These are phyloP conservation scores for Chytriomyces sp. DNA, from an alignment of 192 early-diverging fungal species.

Conservation along the genomic window DNA sequence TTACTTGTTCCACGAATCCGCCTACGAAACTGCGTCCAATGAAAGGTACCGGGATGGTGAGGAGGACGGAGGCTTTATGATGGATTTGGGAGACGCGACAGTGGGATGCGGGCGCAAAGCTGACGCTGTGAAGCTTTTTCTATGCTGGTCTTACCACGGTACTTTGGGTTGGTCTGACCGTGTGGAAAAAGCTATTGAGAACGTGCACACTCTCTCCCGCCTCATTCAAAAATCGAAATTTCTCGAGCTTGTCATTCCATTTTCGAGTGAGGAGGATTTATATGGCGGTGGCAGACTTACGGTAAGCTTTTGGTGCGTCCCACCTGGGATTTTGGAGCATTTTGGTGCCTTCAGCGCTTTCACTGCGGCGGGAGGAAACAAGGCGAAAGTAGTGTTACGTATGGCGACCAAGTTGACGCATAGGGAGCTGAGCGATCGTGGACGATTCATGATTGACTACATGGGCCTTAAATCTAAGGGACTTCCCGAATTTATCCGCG, in stretches of 20 bases:
- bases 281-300: not conserved
- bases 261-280: not conserved
- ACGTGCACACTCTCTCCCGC: constrained; percentile 31
- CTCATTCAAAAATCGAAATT: constrained; percentile 9
- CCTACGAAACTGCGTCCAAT: not conserved
- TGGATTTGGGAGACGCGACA: constrained; percentile 76
- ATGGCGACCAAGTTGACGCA: constrained; percentile 54
- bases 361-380: not conserved
- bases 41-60: constrained; percentile 4
- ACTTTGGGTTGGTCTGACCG: constrained; percentile 57
- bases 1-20: constrained; percentile 63
- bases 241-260: constrained; percentile 17
- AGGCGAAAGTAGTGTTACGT: constrained; percentile 43
- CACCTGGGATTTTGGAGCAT: not conserved
- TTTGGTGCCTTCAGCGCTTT: not conserved
- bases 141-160: constrained; percentile 78
- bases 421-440: constrained; percentile 43
- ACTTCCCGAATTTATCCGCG: constrained; percentile 68
- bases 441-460: constrained; percentile 73
- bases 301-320: constrained; percentile 26
- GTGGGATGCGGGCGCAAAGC: constrained; percentile 78
- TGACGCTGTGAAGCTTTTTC: constrained; percentile 78
- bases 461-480: constrained; percentile 44
- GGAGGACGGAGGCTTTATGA: constrained; percentile 40
- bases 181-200: constrained; percentile 60